These are phyloP conservation scores for Gautieria morchelliformis DNA, from an alignment of 768 basidiomycete species.

Conservation along the genomic window DNA sequence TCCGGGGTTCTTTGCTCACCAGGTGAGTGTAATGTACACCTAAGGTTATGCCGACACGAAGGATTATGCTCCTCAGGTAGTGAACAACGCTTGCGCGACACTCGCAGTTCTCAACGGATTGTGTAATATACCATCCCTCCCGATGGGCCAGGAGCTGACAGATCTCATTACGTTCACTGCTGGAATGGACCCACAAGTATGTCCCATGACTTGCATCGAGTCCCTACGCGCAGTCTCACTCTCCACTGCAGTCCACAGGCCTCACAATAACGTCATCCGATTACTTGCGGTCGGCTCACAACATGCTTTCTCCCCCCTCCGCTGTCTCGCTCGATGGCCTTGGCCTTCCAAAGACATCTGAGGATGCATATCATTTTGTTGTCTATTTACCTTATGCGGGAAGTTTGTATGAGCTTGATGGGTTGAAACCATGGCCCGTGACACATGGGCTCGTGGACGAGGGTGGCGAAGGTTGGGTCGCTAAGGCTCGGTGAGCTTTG, in stretches of 20 bases:
- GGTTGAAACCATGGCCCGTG: conserved; percentile 70
- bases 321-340: conserved; percentile 83
- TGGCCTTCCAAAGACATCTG: conserved; percentile 50
- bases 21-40: conserved; percentile 15
- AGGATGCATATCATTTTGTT: conserved; percentile 96
- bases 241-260: conserved; percentile 24
- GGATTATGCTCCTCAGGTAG: conserved; percentile 36
- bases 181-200: conserved; percentile 74
- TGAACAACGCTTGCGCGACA: conserved; percentile 97
- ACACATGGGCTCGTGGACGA: conserved; percentile 69
- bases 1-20: conserved; percentile 86
- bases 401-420: conserved; percentile 87
- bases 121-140: conserved; percentile 63
- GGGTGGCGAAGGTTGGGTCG: conserved; percentile 73
- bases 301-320: conserved; percentile 84
- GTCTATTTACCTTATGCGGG: conserved; percentile 85
- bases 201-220: neutral
- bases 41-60: neutral
- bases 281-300: conserved; percentile 80
- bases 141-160: conserved; percentile 55
- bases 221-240: neutral
- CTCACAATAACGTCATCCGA: conserved; percentile 73
- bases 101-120: conserved; percentile 87
- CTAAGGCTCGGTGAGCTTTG: conserved; percentile 55
- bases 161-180: conserved; percentile 69